These are phyloP conservation scores for Aethionema arabicum DNA, from an alignment of 345 rosid species.

Conservation along the genomic window DNA sequence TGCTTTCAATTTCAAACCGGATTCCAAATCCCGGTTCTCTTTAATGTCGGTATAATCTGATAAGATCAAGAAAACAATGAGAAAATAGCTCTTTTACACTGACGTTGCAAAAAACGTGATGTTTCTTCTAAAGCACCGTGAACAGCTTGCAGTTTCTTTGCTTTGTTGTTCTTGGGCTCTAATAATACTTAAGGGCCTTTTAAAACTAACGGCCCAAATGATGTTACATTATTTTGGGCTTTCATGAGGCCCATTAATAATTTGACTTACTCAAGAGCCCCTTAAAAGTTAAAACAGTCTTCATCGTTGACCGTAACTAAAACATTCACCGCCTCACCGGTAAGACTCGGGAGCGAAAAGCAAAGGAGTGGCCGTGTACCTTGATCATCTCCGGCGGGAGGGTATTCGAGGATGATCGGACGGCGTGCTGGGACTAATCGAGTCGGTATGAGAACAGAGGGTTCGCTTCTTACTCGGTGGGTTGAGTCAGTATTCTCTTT, in stretches of 20 bases:
- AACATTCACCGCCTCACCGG: slow-evolving; percentile 5
- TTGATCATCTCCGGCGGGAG: not conserved
- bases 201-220: not conserved
- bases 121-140: not conserved
- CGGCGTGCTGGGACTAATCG: slow-evolving; percentile 37
- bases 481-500: slow-evolving; percentile 37
- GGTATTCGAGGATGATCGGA: slow-evolving; percentile 26
- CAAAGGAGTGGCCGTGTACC: slow-evolving; percentile 13
- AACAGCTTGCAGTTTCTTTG: slow-evolving; percentile 10
- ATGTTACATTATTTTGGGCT: not conserved
- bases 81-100: not conserved
- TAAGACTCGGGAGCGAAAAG: not conserved
- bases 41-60: too few species aligned
- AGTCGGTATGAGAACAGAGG: slow-evolving; percentile 33
- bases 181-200: not conserved
- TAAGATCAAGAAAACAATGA: slow-evolving; percentile 10
- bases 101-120: slow-evolving; percentile 1
- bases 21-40: not conserved
- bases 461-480: slow-evolving; percentile 33
- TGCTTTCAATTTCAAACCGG: slow-evolving; percentile 17
- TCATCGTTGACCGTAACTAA: slow-evolving; percentile 7
- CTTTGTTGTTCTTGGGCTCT: not conserved
- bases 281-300: not conserved
- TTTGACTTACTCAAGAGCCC: not conserved
- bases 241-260: slow-evolving; percentile 19